Conservation (phyloP, 2,329 filamentous ascomycete species). For the Cytospora paraplurivora region DNA sequence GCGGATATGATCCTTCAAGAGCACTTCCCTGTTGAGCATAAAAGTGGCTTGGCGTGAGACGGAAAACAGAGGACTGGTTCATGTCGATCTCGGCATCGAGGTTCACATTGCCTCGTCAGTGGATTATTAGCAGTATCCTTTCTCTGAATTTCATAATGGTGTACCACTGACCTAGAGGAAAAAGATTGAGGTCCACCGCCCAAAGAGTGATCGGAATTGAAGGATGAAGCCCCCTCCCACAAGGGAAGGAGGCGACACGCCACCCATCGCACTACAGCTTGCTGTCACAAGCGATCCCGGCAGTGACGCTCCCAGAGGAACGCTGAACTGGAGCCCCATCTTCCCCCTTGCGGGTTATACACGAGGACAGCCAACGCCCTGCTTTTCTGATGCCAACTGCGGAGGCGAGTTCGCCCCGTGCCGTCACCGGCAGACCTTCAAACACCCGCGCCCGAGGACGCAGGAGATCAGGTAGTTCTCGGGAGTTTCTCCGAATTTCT, state of each 20-base stretch:
- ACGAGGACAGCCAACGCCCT: conserved; percentile 33
- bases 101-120: background rate
- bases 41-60: background rate
- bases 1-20: background rate
- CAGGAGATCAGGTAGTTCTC: conserved; percentile 29
- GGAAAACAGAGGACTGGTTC: background rate
- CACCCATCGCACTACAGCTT: conserved; percentile 40
- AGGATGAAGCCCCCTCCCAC: conserved; percentile 32
- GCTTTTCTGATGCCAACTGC: conserved; percentile 42
- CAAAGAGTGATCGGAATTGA: conserved; percentile 41
- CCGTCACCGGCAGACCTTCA: conserved; percentile 38
- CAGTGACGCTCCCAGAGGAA: conserved; percentile 35
- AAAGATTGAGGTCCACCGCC: conserved; percentile 37
- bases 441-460: conserved; percentile 20
- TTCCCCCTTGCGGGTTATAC: conserved; percentile 22
- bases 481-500: conserved; percentile 58
- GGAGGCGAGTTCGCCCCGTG: conserved; percentile 35
- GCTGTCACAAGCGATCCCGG: conserved; percentile 37
- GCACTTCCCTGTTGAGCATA: background rate
- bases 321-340: conserved; percentile 29
- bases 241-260: conserved; percentile 33
- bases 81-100: background rate
- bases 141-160: conserved; percentile 3
- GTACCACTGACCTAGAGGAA: conserved; percentile 34
- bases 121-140: conserved; percentile 37